phyloP scores from a whole-genome alignment of 805 yeast genomes.

The Saturnispora sekii region DNA sequence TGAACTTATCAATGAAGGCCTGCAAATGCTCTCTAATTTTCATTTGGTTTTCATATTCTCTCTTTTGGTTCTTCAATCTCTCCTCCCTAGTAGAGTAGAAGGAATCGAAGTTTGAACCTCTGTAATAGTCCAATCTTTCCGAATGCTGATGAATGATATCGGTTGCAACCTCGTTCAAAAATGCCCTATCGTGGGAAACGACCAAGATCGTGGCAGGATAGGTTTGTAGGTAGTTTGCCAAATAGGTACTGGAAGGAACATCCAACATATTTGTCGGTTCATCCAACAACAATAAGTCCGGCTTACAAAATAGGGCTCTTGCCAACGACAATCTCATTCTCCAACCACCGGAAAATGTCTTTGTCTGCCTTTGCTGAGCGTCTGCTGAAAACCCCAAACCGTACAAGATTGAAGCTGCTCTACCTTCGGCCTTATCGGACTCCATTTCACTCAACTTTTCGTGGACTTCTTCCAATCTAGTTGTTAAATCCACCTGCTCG shows the following conservation, averaged over 20 bases:
- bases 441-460: conserved; percentile 89
- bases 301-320: conserved; percentile 94
- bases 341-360: conserved; percentile 99
- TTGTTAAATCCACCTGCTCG: conserved; percentile 80
- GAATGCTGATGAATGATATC: conserved; percentile 97
- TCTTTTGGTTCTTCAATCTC: conserved; percentile 81
- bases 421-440: conserved; percentile 92
- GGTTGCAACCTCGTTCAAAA: conserved; percentile 95
- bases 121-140: conserved; percentile 90
- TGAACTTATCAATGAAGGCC: conserved; percentile 86
- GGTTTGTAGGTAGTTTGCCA: conserved; percentile 80
- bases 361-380: conserved; percentile 75
- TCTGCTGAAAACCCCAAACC: conserved; percentile 93
- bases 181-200: conserved; percentile 96
- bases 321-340: conserved; percentile 99
- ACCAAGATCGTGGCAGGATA: conserved; percentile 90
- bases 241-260: conserved; percentile 93
- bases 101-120: conserved; percentile 87
- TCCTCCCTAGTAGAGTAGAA: conserved; percentile 93
- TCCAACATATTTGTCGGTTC: conserved; percentile 99
- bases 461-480: conserved; percentile 66
- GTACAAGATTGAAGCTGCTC: conserved; percentile 86
- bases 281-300: conserved; percentile 85
- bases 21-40: conserved; percentile 91
- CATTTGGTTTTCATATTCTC: conserved; percentile 97